Percentiles rank a stretch among this genome's conserved stretches.
These are phyloP conservation scores for Colletotrichum orbiculare DNA, from an alignment of 2,329 filamentous ascomycete genomes.

Conservation along the genomic window DNA sequence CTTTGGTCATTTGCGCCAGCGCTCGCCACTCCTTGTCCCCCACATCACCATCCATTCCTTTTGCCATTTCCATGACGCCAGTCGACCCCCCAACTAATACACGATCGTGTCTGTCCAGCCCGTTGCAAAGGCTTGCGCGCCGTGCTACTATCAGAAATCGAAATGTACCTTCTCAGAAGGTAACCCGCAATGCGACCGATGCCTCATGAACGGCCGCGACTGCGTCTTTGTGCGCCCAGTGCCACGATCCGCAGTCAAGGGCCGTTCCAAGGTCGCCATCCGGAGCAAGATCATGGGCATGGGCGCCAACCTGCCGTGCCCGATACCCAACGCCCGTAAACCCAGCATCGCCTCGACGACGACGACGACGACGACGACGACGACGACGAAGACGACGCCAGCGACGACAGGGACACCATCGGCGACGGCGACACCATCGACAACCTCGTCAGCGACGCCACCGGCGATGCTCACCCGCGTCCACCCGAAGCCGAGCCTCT, in stretches of 20 bases:
- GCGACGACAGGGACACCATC: background rate
- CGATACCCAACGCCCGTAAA: constrained; percentile 12
- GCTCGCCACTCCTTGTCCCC: no score
- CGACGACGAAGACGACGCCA: constrained; percentile 6
- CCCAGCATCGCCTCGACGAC: constrained; percentile 8
- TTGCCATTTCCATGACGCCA: background rate
- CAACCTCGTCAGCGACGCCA: constrained; percentile 5
- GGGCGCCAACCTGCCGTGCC: constrained; percentile 5
- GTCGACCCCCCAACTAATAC: no score
- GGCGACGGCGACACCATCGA: constrained; percentile 17
- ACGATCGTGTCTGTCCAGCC: constrained; percentile 5
- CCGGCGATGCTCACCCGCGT: background rate
- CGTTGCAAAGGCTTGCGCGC: constrained; percentile 35
- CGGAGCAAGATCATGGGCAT: constrained; percentile 30
- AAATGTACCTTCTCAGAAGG: constrained; percentile 35
- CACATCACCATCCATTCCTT: background rate
- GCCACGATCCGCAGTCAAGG: constrained; percentile 32
- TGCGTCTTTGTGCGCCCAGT: constrained; percentile 36
- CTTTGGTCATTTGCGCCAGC: no score
- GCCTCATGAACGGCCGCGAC: constrained; percentile 35
- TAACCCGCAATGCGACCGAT: constrained; percentile 35
- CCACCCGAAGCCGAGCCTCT: background rate
- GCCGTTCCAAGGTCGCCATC: constrained; percentile 24
- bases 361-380: constrained; percentile 16
- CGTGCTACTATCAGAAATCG: constrained; percentile 37